Base-by-base conservation (phyloP, 2,329 filamentous ascomycete genomes). In the Aspergillus awamori region DNA sequence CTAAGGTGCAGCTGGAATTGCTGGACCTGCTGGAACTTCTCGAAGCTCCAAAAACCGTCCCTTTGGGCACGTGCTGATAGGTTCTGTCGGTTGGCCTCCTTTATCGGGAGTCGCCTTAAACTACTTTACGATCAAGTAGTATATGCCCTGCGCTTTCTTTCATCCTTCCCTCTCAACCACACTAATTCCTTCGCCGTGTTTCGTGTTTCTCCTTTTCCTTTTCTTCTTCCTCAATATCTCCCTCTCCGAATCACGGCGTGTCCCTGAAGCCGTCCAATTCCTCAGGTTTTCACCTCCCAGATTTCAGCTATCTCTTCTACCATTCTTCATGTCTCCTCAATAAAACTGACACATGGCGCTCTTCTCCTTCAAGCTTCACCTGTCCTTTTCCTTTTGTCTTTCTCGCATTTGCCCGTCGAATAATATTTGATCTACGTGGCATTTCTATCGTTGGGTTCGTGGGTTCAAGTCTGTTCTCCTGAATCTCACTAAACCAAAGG, bases 291-390 rank as follows among this genome's bases (percentile, higher is more conserved):
- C 59, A 58, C 56, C 56, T 59, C 56, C 56, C 55, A 58, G 43
- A 47, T n/a, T 36, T 53, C 53, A 47, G 45, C 47, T 43, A 20
- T 49, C 47, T 59, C 24, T 33, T 54, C 24, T 55, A 36, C 33
- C 33, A 13, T 36, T 49, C 57, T 43, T 54, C 45, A 48, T 57
- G 41, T 47, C 54, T 64, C 28, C 48, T 38, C 55, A 55, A 36
- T 60, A 57, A 13, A 56, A 68, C 59, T 67, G 57, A 67, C 67
- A 66, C 57, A 68, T 68, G 67, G 65, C 65, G 62, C 39, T 53
- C 30, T 57, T 56, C 4, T 61, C 53, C 47, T 59, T 48, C 52
- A 64, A 62, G 57, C 28, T 60, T 36, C 15, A 58, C 47, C 54
- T 64, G 39, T 53, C 56, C 20, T 51, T 59, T 59, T 60, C 38